Base-by-base conservation (phyloP, 768 basidiomycete species). In the Gelatoporia subvermispora region DNA sequence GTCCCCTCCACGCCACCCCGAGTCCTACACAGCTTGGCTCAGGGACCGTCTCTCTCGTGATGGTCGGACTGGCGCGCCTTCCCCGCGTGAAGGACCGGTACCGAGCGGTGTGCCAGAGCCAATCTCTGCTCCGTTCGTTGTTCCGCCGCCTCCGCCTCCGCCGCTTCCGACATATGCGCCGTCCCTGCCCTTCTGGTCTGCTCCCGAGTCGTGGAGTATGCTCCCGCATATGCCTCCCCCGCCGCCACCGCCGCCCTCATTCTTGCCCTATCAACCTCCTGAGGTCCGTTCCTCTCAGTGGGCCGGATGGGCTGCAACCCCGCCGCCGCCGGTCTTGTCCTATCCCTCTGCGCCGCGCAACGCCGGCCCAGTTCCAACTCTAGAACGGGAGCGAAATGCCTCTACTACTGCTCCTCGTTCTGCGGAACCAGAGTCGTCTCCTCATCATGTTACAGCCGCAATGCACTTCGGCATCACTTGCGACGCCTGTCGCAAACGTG, bases 401-500 rank as follows among this genome's bases (percentile, higher is more conserved):
- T 5, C 28, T 7, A 13, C 13, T 31, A 13, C 5, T 31, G 7
- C 28, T 31, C 39, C 15, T 8, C 35, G n/a, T n/a, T n/a, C n/a
- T n/a, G n/a, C n/a, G n/a, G n/a, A n/a, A n/a, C n/a, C n/a, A n/a
- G n/a, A n/a, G n/a, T n/a, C n/a, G n/a, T n/a, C n/a, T n/a, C n/a
- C n/a, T n/a, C n/a, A n/a, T n/a, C n/a, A n/a, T n/a, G n/a, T n/a
- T n/a, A n/a, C n/a, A n/a, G n/a, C n/a, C n/a, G n/a, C n/a, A n/a
- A n/a, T 46, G 0, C 57, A 58, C 41, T 38, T 31, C 1, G 54
- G 46, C 21, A 47, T 58, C 1, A 35, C 43, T 9, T 61, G 60
- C 39, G 60, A 61, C 31, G 39, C 49, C 13, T 61, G 60, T 36
- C 34, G 45, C 4, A 50, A 48, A 39, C 23, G 35, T 20, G 35